phyloP scores from a whole-genome alignment of 2,329 filamentous ascomycete genomes.

The Pseudocercospora eumusae region DNA sequence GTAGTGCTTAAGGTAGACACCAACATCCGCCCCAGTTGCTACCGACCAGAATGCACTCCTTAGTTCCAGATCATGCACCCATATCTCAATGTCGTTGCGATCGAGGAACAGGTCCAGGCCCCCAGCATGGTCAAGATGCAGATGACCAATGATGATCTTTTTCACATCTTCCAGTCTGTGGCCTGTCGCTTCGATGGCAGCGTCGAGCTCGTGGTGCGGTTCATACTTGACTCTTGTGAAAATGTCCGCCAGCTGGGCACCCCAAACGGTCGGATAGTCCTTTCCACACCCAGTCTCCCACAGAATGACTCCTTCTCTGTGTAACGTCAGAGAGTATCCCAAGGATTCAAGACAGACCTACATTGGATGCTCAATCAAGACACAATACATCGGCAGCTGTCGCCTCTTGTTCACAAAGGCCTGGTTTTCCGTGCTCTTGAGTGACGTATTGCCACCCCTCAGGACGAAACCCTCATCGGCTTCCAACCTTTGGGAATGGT shows the following conservation, averaged over 20 bases:
- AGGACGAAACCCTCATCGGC: conserved; percentile 52
- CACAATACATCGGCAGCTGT: conserved; percentile 46
- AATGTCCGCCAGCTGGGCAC: conserved; percentile 39
- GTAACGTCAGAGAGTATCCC: background rate
- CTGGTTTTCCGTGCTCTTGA: conserved; percentile 38
- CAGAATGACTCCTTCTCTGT: conserved; percentile 45
- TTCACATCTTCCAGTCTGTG: conserved; percentile 41
- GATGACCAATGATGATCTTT: conserved; percentile 42
- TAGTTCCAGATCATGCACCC: conserved; percentile 40
- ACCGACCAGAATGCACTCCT: conserved; percentile 40
- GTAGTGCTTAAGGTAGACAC: conserved; percentile 41
- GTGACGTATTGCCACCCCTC: conserved; percentile 45
- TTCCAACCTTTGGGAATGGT: conserved; percentile 46
- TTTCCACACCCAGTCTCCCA: conserved; percentile 48
- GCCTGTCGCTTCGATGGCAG: conserved; percentile 40
- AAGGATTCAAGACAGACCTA: background rate
- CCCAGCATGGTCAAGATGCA: conserved; percentile 41
- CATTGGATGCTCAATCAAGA: conserved; percentile 49
- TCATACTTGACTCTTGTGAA: conserved; percentile 40
- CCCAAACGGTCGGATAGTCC: conserved; percentile 42
- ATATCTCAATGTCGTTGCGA: conserved; percentile 41
- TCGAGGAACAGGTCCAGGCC: conserved; percentile 40
- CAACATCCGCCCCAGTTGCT: conserved; percentile 41
- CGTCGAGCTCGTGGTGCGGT: conserved; percentile 39
- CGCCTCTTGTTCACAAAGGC: conserved; percentile 47